phyloP scores from a whole-genome alignment of 306 rosid species.

The cucumber (Cucumis sativus) region DNA sequence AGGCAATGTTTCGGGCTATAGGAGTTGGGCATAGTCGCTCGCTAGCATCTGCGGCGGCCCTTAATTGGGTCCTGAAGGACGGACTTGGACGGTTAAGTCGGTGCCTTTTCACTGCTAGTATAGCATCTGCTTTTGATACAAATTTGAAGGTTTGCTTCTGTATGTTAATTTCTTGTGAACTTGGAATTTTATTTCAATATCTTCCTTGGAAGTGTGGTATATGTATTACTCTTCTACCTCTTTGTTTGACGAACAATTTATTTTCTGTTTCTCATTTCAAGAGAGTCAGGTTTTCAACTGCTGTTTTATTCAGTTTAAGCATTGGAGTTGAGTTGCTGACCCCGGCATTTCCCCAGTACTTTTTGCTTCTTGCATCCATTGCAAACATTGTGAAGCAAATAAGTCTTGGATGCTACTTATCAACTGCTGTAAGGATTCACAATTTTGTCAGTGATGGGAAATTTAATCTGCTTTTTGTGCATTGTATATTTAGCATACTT shows the following conservation, averaged over 20 bases:
- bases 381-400: slow-evolving; percentile 91
- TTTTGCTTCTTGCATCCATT: slow-evolving; percentile 75
- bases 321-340: slow-evolving; percentile 86
- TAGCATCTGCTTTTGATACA: slow-evolving; percentile 81
- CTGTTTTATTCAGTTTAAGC: slow-evolving; percentile 64
- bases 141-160: slow-evolving; percentile 60
- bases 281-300: slow-evolving; percentile 82
- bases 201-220: not conserved
- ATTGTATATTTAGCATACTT: not conserved
- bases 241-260: not conserved
- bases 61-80: slow-evolving; percentile 87
- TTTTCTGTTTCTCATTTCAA: slow-evolving; percentile 23
- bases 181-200: not conserved
- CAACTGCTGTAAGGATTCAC: slow-evolving; percentile 57
- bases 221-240: not conserved
- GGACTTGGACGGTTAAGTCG: slow-evolving; percentile 82
- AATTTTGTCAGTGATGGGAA: not conserved
- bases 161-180: not conserved
- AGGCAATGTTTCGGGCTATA: slow-evolving; percentile 93
- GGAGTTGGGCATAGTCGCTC: slow-evolving; percentile 74
- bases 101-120: slow-evolving; percentile 82
- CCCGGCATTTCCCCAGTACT: slow-evolving; percentile 55
- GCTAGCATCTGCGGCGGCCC: slow-evolving; percentile 90
- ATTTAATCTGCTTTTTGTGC: not conserved
- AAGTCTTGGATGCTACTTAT: slow-evolving; percentile 77